Base-by-base conservation (phyloP, 345 rosid genomes). In the Raphanus raphanistrum region DNA sequence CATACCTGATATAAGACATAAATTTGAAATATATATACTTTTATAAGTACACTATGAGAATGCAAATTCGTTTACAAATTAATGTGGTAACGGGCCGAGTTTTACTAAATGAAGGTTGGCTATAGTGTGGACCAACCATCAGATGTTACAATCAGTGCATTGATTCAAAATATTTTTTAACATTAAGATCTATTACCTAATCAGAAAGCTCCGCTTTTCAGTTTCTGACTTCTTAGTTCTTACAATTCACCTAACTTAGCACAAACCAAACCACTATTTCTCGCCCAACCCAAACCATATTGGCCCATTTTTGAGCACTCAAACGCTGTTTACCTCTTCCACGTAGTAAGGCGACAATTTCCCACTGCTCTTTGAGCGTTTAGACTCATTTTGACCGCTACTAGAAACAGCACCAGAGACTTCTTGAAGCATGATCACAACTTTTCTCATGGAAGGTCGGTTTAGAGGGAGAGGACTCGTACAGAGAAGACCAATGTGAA, bases 361-460 rank as follows among this genome's bases (percentile, higher is more conserved):
- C 65, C 96, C 93, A 8, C 87, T 87, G 63, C 82, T 84, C 50
- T 76, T 80, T 12, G 50, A 15, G 17, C 57, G 67, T 74, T 79
- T 83, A 17, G 73, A 52, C 74, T 59, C 77, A 82, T 13, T 73
- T 38, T n/a, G 29, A 55, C 71, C 63, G 77, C 83, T 16, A 66
- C 74, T 13, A 83, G 63, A 13, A 77, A 52, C 76, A 62, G 45
- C 28, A 58, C 61, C 69, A 66, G 76, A 64, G 57, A 80, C 84
- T 68, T 92, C 97, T 68, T 84, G 92, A 82, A 95, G 85, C 90
- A 95, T 74, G 75, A 87, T 95, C 76, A 92, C 99, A 17, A 91
- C 97, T 78, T 87, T 88, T 28, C 99, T 85, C 98, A 92, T 92
- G 1, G 99, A 85, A 3, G 98, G 98, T 4, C 99, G 89, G 82